Base-by-base conservation (phyloP, 495 filamentous ascomycete species). In the Articulospora tetracladia region DNA sequence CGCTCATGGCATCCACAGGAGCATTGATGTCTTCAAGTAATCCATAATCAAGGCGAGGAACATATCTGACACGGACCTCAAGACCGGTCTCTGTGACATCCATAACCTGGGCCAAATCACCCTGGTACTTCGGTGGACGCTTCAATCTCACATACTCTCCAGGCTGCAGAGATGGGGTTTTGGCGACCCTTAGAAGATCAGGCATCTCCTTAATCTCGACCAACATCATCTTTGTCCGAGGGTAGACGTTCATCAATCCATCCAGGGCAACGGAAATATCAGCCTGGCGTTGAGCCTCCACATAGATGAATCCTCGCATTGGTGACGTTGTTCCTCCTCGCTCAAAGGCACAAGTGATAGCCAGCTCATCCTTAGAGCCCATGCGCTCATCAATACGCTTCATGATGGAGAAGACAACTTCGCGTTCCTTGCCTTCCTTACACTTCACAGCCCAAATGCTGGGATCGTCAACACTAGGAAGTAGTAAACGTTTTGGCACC, bases 121-220 rank as follows among this genome's bases (percentile, higher is more conserved):
- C 89, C 46, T 83, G 80, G 74, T 98, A 96, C 68, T 92, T 90
- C 11, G 88, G 84, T 3, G 81, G 81, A 49, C 89, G 85, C 72
- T 85, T 88, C 60, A 97, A 83, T 53, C 95, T 90, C 49, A 98
- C 93, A 84, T 93, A 99, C 32, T 87, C 87, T 60, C 93, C 93
- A 28, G 90, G 90, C 57, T 91, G 80, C 27, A 99, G 77, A n/a
- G 87, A 86, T 53, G 92, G 88, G 0, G 85, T 91, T 75, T 96
- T 97, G 27, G 82, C 83, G 27, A 93, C 91, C 25, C 91, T 84
- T n/a, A 99, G 75, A 10, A 99, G 84, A 72, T 97, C 94, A 0
- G 95, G 93, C 87, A 97, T 95, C 73, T 99, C 95, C 71, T 93
- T 93, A 65, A 98, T 91, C n/a, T 93, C 91, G 46, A 98, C 90